Evolutionary conservation across 176 grass and related monocot genomes (phyloP).

Genomic region (Calamus simplicifolius): DNA sequence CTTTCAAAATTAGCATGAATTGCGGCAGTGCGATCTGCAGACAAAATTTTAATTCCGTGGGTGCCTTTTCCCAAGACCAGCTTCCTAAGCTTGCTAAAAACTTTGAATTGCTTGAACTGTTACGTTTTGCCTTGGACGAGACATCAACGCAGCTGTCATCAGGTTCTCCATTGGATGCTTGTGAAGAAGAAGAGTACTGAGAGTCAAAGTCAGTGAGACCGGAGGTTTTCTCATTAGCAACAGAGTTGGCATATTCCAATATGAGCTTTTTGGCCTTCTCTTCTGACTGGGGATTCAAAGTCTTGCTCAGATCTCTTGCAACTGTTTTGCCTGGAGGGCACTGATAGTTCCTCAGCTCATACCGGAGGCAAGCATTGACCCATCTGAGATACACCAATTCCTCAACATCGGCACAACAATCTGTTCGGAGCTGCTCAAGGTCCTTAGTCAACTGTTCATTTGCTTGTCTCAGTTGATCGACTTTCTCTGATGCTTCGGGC

Average conservation of each 20-base stretch:
- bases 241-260: slow-evolving; percentile 65
- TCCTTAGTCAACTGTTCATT: slow-evolving; percentile 63
- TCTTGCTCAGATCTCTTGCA: slow-evolving; percentile 76
- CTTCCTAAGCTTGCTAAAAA: slow-evolving; percentile 73
- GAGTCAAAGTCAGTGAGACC: slow-evolving; percentile 53
- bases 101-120: slow-evolving; percentile 39
- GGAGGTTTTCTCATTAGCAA: slow-evolving; percentile 34
- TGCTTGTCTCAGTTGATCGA: slow-evolving; percentile 48
- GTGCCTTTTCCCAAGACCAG: slow-evolving; percentile 65
- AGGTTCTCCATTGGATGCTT: slow-evolving; percentile 43
- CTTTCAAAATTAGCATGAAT: slow-evolving; percentile 25
- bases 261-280: slow-evolving; percentile 89
- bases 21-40: slow-evolving; percentile 3
- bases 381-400: slow-evolving; percentile 96
- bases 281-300: slow-evolving; percentile 68
- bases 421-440: slow-evolving; percentile 54
- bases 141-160: slow-evolving; percentile 36
- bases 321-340: slow-evolving; percentile 39
- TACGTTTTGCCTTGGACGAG: slow-evolving; percentile 26
- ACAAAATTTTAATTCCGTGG: slow-evolving; percentile 3
- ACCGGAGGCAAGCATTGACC: slow-evolving; percentile 94
- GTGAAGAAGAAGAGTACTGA: slow-evolving; percentile 52
- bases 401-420: slow-evolving; percentile 78
- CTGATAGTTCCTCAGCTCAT: slow-evolving; percentile 70
- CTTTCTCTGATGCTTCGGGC: slow-evolving; percentile 58